Evolutionary conservation across 805 yeast species (phyloP), one percentile per base, ranked within the genome.

Genomic region (Kuraishia ogatae): DNA sequence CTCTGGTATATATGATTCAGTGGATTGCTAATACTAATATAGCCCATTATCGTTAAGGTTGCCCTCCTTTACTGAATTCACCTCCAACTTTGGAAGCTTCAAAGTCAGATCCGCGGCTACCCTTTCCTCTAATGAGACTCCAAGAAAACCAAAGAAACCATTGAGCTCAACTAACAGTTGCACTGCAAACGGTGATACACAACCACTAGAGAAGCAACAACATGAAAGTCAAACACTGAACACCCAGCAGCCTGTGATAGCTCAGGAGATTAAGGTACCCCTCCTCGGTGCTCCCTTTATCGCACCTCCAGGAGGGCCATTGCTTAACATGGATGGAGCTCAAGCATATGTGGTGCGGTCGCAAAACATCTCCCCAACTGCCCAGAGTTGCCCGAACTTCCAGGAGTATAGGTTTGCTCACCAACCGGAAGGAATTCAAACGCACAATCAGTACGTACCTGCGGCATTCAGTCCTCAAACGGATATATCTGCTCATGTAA

Each of bases 1-100:
- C n/a, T n/a, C n/a, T n/a, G n/a, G n/a, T n/a, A n/a, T 49, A 15
- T 5, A 10, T 20, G 11, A 10, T 23, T 23, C 2, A 24, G 19
- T 2, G 5, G 26, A 13, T 11, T 19, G 19, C 11, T 19, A 22
- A 6, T 50, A 55, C 55, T 54, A 54, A 54, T 56, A 56, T 17
- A 22, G 35, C 4, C 17, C n/a, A 35, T 35, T 35, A 35, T 23
- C 17, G 17, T 54, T 15, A 19, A 59, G 61, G 35, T 53, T 59
- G 17, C 61, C 61, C 20, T 57, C 61, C 10, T 59, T 59, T 21
- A 52, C 50, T 19, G 60, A 59, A 43, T 52, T 59, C 35, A 57
- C 35, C 26, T 39, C 53, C 15, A 49, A 49, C 20, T 47, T 24
- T 7, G 48, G 39, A 23, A 20, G 50, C n/a, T 19, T 50, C 56